Percentiles rank a stretch among this genome's conserved stretches.
Evolutionary conservation across 805 yeast species (phyloP).

Genomic region (Candida nanaspora): DNA sequence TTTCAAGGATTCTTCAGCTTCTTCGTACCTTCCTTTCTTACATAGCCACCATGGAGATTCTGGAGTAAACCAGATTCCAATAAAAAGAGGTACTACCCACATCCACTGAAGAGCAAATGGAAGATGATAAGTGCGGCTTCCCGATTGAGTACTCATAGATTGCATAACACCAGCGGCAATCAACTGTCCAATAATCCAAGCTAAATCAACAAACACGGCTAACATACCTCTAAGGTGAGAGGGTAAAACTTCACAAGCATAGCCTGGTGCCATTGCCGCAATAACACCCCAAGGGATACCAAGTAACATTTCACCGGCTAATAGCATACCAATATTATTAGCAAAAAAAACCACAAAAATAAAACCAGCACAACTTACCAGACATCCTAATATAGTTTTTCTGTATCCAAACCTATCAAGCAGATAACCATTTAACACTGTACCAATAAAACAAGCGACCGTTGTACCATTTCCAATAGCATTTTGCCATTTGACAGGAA

Average conservation of each 20-base stretch:
- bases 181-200: slow-evolving; percentile 8
- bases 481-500: slow-evolving; percentile 37
- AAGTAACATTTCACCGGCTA: slow-evolving; percentile 33
- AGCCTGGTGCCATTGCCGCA: slow-evolving; percentile 31
- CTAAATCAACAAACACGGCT: not conserved
- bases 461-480: slow-evolving; percentile 29
- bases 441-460: slow-evolving; percentile 30
- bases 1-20: slow-evolving; percentile 31
- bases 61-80: slow-evolving; percentile 7
- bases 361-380: slow-evolving; percentile 15
- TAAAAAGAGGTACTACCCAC: slow-evolving; percentile 7
- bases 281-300: slow-evolving; percentile 40
- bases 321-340: slow-evolving; percentile 26
- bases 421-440: slow-evolving; percentile 20
- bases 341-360: slow-evolving; percentile 36
- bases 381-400: slow-evolving; percentile 22
- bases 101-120: slow-evolving; percentile 15
- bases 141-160: slow-evolving; percentile 6
- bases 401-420: slow-evolving; percentile 22
- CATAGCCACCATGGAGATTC: slow-evolving; percentile 21
- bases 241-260: slow-evolving; percentile 38
- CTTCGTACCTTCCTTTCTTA: slow-evolving; percentile 32
- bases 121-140: slow-evolving; percentile 13
- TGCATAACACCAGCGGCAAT: slow-evolving; percentile 7
- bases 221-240: slow-evolving; percentile 30